Percentiles rank a stretch among this genome's conserved stretches.
Conservation (phyloP, 2,329 filamentous ascomycete species). For the Septoria linicola region DNA sequence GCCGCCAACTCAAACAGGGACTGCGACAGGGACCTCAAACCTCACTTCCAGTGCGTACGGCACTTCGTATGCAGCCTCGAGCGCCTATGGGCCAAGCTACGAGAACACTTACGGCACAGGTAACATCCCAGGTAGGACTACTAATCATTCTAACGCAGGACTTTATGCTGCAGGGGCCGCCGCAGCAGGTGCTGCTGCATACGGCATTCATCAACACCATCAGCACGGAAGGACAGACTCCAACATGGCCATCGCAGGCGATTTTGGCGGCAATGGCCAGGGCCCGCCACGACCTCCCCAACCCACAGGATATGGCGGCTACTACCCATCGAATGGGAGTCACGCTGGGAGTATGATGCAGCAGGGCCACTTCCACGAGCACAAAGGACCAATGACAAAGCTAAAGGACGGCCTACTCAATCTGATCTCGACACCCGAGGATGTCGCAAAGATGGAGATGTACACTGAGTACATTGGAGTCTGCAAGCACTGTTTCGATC, state of each 20-base stretch:
- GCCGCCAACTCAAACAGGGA: slow-evolving; percentile 10
- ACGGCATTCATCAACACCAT: slow-evolving; percentile 45
- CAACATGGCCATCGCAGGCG: slow-evolving; percentile 20
- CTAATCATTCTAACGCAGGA: slow-evolving; percentile 45
- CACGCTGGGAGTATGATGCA: slow-evolving; percentile 25
- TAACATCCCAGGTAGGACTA: slow-evolving; percentile 43
- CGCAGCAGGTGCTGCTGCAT: slow-evolving; percentile 43
- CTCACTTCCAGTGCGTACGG: slow-evolving; percentile 11
- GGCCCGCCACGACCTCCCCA: slow-evolving; percentile 27
- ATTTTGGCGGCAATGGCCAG: slow-evolving; percentile 22
- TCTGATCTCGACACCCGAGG: slow-evolving; percentile 48
- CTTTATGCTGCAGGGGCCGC: slow-evolving; percentile 50
- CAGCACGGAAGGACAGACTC: slow-evolving; percentile 25
- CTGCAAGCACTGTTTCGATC: slow-evolving; percentile 65
- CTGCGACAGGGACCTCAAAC: slow-evolving; percentile 10
- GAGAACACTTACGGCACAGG: slow-evolving; percentile 17
- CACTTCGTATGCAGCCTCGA: slow-evolving; percentile 3
- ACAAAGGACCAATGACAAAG: slow-evolving; percentile 57
- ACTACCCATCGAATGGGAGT: slow-evolving; percentile 18
- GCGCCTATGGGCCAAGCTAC: slow-evolving; percentile 10
- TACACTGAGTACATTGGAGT: slow-evolving; percentile 67
- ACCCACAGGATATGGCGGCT: slow-evolving; percentile 14
- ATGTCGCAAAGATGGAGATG: slow-evolving; percentile 65
- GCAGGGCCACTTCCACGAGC: slow-evolving; percentile 46
- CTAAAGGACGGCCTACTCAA: slow-evolving; percentile 58